Evolutionary conservation across 441 rosid genomes (phyloP).

Genomic region (Erysimum cheiri): DNA sequence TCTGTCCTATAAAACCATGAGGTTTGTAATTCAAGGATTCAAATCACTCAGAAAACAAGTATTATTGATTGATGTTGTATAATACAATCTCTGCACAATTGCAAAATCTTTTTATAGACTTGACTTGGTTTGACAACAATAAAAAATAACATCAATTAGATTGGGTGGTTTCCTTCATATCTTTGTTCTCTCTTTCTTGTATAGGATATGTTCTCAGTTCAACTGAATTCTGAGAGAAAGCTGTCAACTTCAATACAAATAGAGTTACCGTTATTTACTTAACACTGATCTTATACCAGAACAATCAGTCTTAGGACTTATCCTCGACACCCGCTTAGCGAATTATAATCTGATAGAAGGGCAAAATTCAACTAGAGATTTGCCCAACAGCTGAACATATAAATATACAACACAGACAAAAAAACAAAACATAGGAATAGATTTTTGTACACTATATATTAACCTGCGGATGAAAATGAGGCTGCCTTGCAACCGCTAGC

Average conservation of each 20-base stretch:
- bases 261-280: not conserved
- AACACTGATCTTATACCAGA: constrained; percentile 12
- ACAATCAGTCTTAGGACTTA: constrained; percentile 7
- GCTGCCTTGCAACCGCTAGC: constrained; percentile 10
- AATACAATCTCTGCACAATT: constrained; percentile 18
- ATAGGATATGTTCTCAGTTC: not conserved
- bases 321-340: not conserved
- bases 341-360: constrained; percentile 1
- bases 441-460: not conserved
- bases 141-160: not conserved
- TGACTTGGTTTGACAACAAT: constrained; percentile 22
- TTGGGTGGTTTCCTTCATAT: not conserved
- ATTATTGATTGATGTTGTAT: not conserved
- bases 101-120: constrained; percentile 16
- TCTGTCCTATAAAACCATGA: constrained; percentile 66
- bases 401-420: not conserved
- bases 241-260: constrained; percentile 10
- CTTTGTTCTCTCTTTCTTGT: not conserved
- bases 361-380: not conserved
- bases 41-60: constrained; percentile 5
- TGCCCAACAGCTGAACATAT: constrained; percentile 15
- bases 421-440: not conserved
- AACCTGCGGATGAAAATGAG: constrained; percentile 10
- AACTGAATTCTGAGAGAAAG: constrained; percentile 1
- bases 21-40: constrained; percentile 5